A percentile compares a stretch with the other conserved stretches of the same genome.
phyloP scores from a whole-genome alignment of 306 rosid species.

The Ammopiptanthus mongolicus region DNA sequence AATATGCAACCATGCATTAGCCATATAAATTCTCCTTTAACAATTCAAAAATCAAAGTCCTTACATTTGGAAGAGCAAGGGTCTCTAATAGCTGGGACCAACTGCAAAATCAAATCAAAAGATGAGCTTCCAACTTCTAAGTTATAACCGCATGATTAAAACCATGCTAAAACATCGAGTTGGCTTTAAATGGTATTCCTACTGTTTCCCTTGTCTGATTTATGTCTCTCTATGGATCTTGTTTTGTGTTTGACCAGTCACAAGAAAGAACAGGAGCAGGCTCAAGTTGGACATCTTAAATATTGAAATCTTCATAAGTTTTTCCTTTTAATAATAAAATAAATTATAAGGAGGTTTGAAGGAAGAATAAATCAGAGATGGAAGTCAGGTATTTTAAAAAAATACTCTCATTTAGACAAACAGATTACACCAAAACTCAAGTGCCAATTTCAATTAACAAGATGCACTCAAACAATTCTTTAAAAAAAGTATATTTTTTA shows the following conservation, averaged over 20 bases:
- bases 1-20: not conserved
- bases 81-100: conserved; percentile 98
- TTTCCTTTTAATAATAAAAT: not conserved
- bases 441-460: not conserved
- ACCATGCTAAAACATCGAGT: conserved; percentile 10
- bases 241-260: conserved; percentile 1
- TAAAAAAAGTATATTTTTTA: not conserved
- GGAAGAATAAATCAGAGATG: not conserved
- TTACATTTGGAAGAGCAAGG: conserved; percentile 93
- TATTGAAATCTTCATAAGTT: not conserved
- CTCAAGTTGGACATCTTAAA: not conserved
- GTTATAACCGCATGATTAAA: not conserved
- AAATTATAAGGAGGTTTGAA: not conserved
- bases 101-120: conserved; percentile 48
- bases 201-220: not conserved
- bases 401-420: not conserved
- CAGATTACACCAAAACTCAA: not conserved
- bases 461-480: not conserved
- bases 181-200: not conserved
- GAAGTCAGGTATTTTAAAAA: not conserved
- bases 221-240: not conserved
- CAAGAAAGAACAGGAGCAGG: not conserved
- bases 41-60: conserved; percentile 24
- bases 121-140: not conserved
- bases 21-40: not conserved